Percentiles rank a stretch among this genome's conserved stretches.
phyloP scores from a whole-genome alignment of 176 grass and related monocot species.

The Eleusine indica region DNA sequence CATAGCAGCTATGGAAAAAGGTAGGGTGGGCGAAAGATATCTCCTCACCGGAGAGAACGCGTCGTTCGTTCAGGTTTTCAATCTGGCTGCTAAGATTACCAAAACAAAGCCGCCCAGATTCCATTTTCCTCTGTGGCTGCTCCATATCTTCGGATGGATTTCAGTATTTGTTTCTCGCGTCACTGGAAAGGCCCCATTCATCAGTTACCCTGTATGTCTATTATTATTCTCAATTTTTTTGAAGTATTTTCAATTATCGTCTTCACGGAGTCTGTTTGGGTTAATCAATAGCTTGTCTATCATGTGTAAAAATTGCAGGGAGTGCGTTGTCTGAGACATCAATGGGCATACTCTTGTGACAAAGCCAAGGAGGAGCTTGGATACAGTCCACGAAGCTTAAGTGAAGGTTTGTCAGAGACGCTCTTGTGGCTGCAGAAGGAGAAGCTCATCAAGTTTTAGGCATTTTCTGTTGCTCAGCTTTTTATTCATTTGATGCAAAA shows the following conservation, averaged over 20 bases:
- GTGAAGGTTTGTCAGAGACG: conserved; percentile 72
- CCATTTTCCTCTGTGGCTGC: conserved; percentile 68
- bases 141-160: conserved; percentile 89
- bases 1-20: conserved; percentile 76
- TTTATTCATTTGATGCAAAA: not conserved
- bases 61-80: conserved; percentile 73
- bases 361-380: conserved; percentile 73
- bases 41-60: conserved; percentile 82
- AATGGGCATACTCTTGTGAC: conserved; percentile 91
- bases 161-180: conserved; percentile 79
- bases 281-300: not conserved
- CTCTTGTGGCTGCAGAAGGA: conserved; percentile 78
- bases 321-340: conserved; percentile 66
- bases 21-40: conserved; percentile 75
- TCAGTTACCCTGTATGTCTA: conserved; percentile 81
- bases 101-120: conserved; percentile 66
- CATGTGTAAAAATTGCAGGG: conserved; percentile 49
- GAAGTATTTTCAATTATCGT: not conserved
- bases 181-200: conserved; percentile 80
- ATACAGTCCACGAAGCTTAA: conserved; percentile 79
- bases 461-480: not conserved
- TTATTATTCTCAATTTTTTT: not conserved
- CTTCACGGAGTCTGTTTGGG: not conserved
- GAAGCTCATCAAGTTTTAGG: conserved; percentile 65
- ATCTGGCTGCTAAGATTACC: conserved; percentile 70